Evolutionary conservation across 371 early-diverging fungal genomes (phyloP).

Genomic region (Apophysomyces variabilis): DNA sequence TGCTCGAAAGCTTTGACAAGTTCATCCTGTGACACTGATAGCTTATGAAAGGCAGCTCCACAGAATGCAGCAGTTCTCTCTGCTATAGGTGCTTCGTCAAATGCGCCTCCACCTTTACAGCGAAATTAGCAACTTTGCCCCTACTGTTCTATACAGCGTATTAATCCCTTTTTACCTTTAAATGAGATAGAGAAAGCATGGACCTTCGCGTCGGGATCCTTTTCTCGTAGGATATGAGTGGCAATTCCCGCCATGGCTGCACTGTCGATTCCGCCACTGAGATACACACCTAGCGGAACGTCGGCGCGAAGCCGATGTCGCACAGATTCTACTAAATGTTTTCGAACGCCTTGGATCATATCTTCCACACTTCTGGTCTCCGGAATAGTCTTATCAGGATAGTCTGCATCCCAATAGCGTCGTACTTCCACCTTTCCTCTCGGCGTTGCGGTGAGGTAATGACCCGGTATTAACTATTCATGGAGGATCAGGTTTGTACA

Average conservation of each 20-base stretch:
- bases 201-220: constrained; percentile 23
- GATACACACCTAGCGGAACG: constrained; percentile 28
- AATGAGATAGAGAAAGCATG: constrained; percentile 27
- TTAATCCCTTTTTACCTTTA: neutral
- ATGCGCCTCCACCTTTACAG: constrained; percentile 10
- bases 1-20: constrained; percentile 24
- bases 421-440: constrained; percentile 18
- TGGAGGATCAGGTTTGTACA: neutral
- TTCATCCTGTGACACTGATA: constrained; percentile 19
- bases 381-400: constrained; percentile 24
- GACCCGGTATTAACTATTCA: constrained; percentile 23
- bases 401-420: constrained; percentile 33
- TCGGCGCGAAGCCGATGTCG: constrained; percentile 27
- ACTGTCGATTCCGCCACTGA: constrained; percentile 33
- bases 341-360: constrained; percentile 31
- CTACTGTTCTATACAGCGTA: neutral
- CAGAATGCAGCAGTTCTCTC: constrained; percentile 27
- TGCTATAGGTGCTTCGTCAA: constrained; percentile 28
- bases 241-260: constrained; percentile 26
- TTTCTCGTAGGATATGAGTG: constrained; percentile 21
- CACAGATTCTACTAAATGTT: constrained; percentile 26
- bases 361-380: constrained; percentile 29
- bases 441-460: constrained; percentile 19
- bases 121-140: neutral
- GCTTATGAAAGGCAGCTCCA: constrained; percentile 22